Conservation (phyloP, 306 rosid genomes). For the Prinsepia uniflora region DNA sequence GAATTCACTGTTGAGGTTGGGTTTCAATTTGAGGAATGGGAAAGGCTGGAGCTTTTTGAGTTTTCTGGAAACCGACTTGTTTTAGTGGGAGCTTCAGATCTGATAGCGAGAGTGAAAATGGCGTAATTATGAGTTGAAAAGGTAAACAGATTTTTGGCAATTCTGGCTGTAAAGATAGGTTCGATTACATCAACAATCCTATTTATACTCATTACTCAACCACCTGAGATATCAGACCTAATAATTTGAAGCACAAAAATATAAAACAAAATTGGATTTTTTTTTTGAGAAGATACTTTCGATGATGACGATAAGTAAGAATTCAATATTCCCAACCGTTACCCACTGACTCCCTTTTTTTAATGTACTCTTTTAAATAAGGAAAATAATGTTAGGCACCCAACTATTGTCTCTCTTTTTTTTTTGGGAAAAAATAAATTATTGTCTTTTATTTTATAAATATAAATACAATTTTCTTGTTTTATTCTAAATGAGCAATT, state of each 20-base stretch:
- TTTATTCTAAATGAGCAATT: no score
- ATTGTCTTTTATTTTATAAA: background rate
- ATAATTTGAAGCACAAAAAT: background rate
- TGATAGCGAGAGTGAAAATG: background rate
- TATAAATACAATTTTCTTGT: background rate
- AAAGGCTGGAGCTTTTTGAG: background rate
- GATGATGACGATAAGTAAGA: background rate
- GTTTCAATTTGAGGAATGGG: background rate
- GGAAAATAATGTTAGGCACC: background rate
- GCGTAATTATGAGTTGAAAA: background rate
- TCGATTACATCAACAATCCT: background rate
- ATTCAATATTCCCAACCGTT: background rate
- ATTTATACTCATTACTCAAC: constrained; percentile 4
- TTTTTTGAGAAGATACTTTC: background rate
- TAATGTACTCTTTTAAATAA: background rate
- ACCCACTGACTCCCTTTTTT: background rate
- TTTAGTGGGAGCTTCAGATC: constrained; percentile 5
- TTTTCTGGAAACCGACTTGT: constrained; percentile 2
- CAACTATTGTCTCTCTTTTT: no score
- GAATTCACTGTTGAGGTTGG: constrained; percentile 9
- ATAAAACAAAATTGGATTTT: background rate
- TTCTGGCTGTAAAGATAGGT: background rate
- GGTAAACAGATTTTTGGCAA: background rate
- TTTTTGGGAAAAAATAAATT: no score
- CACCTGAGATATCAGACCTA: background rate